phyloP scores from a whole-genome alignment of 306 rosid genomes.

The Cucurbita pepo region DNA sequence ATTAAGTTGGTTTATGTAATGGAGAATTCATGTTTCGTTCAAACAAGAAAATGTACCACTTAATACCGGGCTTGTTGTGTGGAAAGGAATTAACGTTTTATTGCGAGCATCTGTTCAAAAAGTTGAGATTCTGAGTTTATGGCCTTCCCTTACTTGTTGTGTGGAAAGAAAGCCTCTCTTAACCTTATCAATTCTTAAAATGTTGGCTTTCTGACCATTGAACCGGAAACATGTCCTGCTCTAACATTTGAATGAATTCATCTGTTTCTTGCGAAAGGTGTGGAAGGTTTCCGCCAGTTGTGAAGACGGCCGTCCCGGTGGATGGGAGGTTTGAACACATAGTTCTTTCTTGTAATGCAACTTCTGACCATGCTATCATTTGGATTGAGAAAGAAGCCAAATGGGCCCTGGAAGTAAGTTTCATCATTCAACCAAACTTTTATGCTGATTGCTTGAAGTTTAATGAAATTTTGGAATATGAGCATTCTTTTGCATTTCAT shows the following conservation, averaged over 20 bases:
- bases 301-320: conserved; percentile 83
- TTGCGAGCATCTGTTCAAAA: background rate
- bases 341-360: conserved; percentile 86
- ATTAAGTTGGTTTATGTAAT: background rate
- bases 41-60: background rate
- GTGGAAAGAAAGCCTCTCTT: background rate
- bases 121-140: background rate
- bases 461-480: background rate
- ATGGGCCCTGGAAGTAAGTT: conserved; percentile 63
- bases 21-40: background rate
- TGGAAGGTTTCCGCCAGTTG: conserved; percentile 81
- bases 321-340: conserved; percentile 93
- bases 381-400: conserved; percentile 91
- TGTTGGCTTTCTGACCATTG: background rate
- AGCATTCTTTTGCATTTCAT: background rate
- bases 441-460: background rate
- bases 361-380: conserved; percentile 82
- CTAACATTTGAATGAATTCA: background rate
- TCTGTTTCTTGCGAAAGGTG: conserved; percentile 11
- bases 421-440: background rate
- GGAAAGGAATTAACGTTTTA: background rate
- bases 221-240: background rate
- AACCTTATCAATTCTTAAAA: background rate
- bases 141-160: background rate
- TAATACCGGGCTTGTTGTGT: background rate